Percentiles rank a stretch among this genome's conserved stretches.
These are phyloP conservation scores for Anisodus acutangulus DNA, from an alignment of 257 asterid species.

Conservation along the genomic window DNA sequence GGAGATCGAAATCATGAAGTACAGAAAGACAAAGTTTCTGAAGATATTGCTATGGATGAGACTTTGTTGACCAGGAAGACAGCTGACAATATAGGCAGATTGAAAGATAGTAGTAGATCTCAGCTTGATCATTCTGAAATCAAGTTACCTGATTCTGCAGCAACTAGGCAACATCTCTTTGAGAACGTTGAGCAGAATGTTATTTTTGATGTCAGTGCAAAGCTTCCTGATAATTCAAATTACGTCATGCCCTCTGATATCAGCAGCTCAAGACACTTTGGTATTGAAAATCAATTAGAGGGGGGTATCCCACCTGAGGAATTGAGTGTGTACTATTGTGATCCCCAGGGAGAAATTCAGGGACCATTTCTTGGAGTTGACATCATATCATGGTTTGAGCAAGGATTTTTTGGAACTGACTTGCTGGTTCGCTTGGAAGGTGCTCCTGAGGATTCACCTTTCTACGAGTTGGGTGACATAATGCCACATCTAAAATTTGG, in stretches of 20 bases:
- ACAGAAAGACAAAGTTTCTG: constrained; percentile 44
- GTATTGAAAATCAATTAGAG: constrained; percentile 41
- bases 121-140: constrained; percentile 48
- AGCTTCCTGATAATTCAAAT: constrained; percentile 45
- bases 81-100: constrained; percentile 36
- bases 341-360: constrained; percentile 90
- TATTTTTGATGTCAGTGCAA: constrained; percentile 47
- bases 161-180: constrained; percentile 41
- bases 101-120: constrained; percentile 37
- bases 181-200: constrained; percentile 50
- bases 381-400: constrained; percentile 91
- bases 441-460: constrained; percentile 73
- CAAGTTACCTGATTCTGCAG: constrained; percentile 43
- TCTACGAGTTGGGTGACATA: constrained; percentile 78
- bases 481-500: constrained; percentile 79
- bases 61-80: constrained; percentile 22
- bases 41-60: constrained; percentile 38
- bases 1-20: constrained; percentile 37
- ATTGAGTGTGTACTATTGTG: constrained; percentile 80
- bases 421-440: constrained; percentile 79
- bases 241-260: constrained; percentile 53
- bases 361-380: constrained; percentile 96
- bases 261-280: constrained; percentile 56
- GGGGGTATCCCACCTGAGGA: constrained; percentile 64
- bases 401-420: constrained; percentile 93